Conservation (phyloP, 768 basidiomycete genomes). For the Macrolepiota albuminosa region DNA sequence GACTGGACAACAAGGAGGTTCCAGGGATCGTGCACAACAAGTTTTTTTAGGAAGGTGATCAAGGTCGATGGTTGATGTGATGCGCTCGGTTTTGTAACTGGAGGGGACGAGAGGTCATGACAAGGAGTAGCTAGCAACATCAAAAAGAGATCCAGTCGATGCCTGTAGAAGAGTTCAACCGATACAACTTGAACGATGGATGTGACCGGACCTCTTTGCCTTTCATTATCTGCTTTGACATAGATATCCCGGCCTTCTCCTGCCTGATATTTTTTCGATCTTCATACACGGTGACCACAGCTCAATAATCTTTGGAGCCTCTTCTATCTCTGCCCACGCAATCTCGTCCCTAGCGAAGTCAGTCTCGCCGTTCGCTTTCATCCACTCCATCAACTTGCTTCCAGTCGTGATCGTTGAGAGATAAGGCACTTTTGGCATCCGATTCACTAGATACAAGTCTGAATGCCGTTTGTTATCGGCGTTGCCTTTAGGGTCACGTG, state of each 20-base stretch:
- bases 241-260: constrained; percentile 5
- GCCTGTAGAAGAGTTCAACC: constrained; percentile 1
- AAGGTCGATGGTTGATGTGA: constrained; percentile 23
- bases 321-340: constrained; percentile 29
- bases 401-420: constrained; percentile 25
- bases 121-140: constrained; percentile 29
- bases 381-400: constrained; percentile 32
- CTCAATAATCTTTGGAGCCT: constrained; percentile 24
- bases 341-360: constrained; percentile 27
- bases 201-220: constrained; percentile 1
- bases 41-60: constrained; percentile 28
- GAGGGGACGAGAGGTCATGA: constrained; percentile 40
- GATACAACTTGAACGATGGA: neutral
- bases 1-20: constrained; percentile 21
- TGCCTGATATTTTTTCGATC: constrained; percentile 1
- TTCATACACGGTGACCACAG: constrained; percentile 14
- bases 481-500: constrained; percentile 11
- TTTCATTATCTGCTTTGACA: neutral
- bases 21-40: constrained; percentile 42
- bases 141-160: constrained; percentile 22
- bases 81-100: constrained; percentile 12
- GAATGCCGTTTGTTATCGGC: constrained; percentile 22
- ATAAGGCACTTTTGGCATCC: constrained; percentile 15
- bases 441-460: constrained; percentile 33
- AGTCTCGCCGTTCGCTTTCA: constrained; percentile 29